Base-by-base conservation (phyloP, 2,329 filamentous ascomycete species). In the Aspergillus sp. region DNA sequence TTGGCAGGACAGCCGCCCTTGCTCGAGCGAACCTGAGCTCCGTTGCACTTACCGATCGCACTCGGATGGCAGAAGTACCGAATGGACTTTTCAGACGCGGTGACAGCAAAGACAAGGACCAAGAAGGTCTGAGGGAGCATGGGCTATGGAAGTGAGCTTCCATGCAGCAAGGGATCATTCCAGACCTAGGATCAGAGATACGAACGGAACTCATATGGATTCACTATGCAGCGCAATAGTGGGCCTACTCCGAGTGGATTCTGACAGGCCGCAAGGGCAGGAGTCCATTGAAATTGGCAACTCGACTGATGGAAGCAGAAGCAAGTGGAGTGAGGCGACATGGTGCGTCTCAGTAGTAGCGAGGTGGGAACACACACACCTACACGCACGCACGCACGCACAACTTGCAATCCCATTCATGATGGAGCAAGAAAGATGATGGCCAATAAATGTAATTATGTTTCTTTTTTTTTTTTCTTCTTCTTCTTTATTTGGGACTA, bases 251-350 rank as follows among this genome's bases (percentile, higher is more conserved):
- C 17, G 30, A 50, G 58, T 56, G 58, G 58, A 36, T 60, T 60
- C 53, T 60, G 58, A 60, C 58, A 60, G 58, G 38, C 58, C 52
- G 48, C 52, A 49, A 32, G 51, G 57, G 44, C 39, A 32, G 15
- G 32, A 56, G 44, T 52, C 44, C 52, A 60, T 60, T 60, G 53
- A 58, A 49, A 61, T 61, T 61, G 54, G 54, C 50, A 61, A 52
- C n/a, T 32, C 38, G 30, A 19, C 30, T 39, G 39, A 32, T 50
- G 48, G 58, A 52, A 52, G 58, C 25, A 52, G 13, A 44, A 32
- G 32, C 30, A 42, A 49, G 53, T 57, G 58, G 58, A 57, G 53
- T 56, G 53, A 57, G 48, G 48, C 48, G 58, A 57, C 39, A 47
- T 39, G 58, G 58, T 58, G 59, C 49, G 42, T 58, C 55, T 58